Evolutionary conservation across 805 yeast species (phyloP), one percentile per base, ranked within the genome.

Genomic region (Phaffomyces antillensis): DNA sequence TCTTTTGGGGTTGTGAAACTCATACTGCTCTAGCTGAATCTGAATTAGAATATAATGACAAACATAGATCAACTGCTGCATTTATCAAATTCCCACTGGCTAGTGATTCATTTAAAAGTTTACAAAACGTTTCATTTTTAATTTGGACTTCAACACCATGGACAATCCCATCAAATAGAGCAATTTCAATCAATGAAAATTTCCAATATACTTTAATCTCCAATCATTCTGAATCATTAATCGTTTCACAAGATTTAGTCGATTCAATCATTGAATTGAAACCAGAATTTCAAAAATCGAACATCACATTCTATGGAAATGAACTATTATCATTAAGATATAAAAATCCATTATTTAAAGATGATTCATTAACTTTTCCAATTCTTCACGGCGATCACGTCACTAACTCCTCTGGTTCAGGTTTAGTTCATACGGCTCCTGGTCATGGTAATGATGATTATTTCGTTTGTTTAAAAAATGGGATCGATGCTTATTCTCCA

Each of bases 71-170:
- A 0, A 75, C 69, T 6, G 83, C 96, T 3, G 79, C 77, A 0
- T 81, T 73, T 58, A 78, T 85, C 8, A 79, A 76, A 52, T 89
- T 85, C 52, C 89, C 89, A 10, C 50, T 81, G 2, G 42, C 56
- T 1, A 36, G 71, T 1, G 12, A 12, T 28, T 42, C 49, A 20
- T 44, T 44, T 35, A 44, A 41, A 39, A 43, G 32, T 4, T 12
- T 44, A 17, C 20, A 41, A 3, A 44, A 41, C 9, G 74, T 71
- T 7, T 38, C 42, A 8, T n/a, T 46, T 2, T 57, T 86, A 49
- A 87, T 93, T 45, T 93, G 99, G 99, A 93, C 99, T 0, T 90
- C 96, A 1, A 93, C 99, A 1, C 97, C 99, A 0, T 93, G 99
- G 99, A 93, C 99, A 0, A 70, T 93, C 30, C 86, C 87, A 5